phyloP scores from a whole-genome alignment of 805 yeast species.

The Barnettozyma californica region DNA sequence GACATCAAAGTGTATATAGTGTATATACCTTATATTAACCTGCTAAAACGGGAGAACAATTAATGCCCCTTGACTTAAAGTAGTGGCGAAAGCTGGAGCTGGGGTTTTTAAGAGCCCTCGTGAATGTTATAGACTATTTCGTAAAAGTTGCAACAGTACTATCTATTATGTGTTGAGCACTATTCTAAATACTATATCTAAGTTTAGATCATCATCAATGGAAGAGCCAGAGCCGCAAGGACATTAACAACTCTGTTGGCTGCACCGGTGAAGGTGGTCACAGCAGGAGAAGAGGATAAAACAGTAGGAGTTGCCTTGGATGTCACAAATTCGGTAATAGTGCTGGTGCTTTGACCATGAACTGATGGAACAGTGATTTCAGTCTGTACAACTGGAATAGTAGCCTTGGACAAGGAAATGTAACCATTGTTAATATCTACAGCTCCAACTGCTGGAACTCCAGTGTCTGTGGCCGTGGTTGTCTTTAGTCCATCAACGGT shows the following conservation, averaged over 20 bases:
- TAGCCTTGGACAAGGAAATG: not conserved
- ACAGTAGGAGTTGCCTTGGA: not conserved
- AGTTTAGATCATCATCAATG: not conserved
- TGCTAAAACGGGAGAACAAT: no score
- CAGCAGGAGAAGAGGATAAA: not conserved
- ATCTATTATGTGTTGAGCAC: not conserved
- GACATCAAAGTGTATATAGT: no score
- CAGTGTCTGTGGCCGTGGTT: not conserved
- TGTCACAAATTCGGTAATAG: not conserved
- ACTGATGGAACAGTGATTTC: not conserved
- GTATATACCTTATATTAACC: no score
- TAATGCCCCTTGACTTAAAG: no score
- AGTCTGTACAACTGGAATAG: not conserved
- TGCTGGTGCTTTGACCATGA: not conserved
- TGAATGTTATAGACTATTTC: no score
- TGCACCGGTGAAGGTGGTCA: not conserved
- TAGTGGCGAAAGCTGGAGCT: no score
- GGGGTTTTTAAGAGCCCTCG: no score
- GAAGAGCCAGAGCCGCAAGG: not conserved
- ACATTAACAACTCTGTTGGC: not conserved
- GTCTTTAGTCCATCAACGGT: not conserved
- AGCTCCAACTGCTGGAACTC: not conserved
- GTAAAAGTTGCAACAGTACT: not conserved
- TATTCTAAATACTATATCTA: not conserved
- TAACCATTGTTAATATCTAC: not conserved